Evolutionary conservation across 768 basidiomycete species (phyloP).

Genomic region (Rhizopogon roseolus): DNA sequence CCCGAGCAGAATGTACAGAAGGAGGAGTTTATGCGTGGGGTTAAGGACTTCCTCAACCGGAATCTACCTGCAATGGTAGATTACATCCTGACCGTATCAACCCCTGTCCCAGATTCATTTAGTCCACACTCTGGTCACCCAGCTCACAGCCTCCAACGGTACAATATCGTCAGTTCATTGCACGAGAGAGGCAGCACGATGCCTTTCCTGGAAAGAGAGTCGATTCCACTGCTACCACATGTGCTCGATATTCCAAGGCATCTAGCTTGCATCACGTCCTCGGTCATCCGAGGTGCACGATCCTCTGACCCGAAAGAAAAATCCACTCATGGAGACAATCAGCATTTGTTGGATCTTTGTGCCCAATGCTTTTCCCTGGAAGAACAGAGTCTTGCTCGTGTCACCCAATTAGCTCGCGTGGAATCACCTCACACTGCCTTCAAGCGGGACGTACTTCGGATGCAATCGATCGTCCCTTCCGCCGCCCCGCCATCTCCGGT

Average conservation of each 20-base stretch:
- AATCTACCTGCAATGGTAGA: conserved; percentile 71
- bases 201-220: conserved; percentile 58
- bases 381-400: conserved; percentile 59
- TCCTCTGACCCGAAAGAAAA: conserved; percentile 33
- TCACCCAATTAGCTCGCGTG: conserved; percentile 49
- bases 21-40: conserved; percentile 77
- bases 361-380: conserved; percentile 65
- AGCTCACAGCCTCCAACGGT: conserved; percentile 43
- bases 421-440: conserved; percentile 9
- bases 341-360: conserved; percentile 50
- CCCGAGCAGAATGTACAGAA: conserved; percentile 53
- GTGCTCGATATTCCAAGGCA: conserved; percentile 76
- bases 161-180: conserved; percentile 50
- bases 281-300: conserved; percentile 62
- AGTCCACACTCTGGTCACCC: conserved; percentile 20
- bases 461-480: background rate
- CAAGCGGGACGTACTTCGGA: conserved; percentile 13
- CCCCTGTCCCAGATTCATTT: conserved; percentile 32
- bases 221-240: conserved; percentile 69
- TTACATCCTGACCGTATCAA: conserved; percentile 71
- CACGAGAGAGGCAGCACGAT: conserved; percentile 53
- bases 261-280: conserved; percentile 69
- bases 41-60: conserved; percentile 67
- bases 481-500: conserved; percentile 17
- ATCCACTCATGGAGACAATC: conserved; percentile 32